Base-by-base conservation (phyloP, 2,329 filamentous ascomycete species). In the Cladosporium halotolerans region DNA sequence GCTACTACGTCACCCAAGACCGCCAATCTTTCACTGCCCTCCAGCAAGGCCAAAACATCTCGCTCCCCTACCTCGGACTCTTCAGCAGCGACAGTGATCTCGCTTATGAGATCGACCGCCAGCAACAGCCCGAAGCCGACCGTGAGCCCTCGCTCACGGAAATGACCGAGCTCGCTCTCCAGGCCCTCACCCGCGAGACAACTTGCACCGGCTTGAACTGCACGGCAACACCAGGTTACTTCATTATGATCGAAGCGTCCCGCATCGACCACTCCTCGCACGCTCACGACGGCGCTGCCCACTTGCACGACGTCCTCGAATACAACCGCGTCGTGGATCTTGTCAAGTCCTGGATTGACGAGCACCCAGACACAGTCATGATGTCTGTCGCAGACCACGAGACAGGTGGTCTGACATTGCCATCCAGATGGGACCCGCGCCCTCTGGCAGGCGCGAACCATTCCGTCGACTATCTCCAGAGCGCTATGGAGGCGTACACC, bases 351-450 rank as follows among this genome's bases (percentile, higher is more conserved):
- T 73, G 70, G 70, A 71, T 73, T 53, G 70, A 73, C 55, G 58
- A 61, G 19, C 68, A 73, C 54, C 64, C 67, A 2, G 63, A 68
- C 44, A 73, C 71, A 1, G 60, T 69, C 44, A 64, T 73, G 56
- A 63, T 73, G 47, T 69, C 67, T 10, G 71, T 69, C 11, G 71
- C 72, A 0, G 71, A 74, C 56, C 70, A 73, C 55, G 70, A 73
- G 55, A 70, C 65, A 19, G 72, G 71, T 31, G 72, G 70, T 10
- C 58, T 73, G 41, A 71, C 71, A 0, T 62, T 72, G 9, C 67
- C 68, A 32, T 16, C 14, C 16, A 70, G 69, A 45, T 72, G 65
- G 57, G 64, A 71, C 45, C 70, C 70, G 1, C 57, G 64, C 1
- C 63, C 64, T 2, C 63, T 73, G 6, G 59, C 62, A 9, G 56